phyloP scores from a whole-genome alignment of 441 rosid species.

The Rhodomyrtus psidioides region DNA sequence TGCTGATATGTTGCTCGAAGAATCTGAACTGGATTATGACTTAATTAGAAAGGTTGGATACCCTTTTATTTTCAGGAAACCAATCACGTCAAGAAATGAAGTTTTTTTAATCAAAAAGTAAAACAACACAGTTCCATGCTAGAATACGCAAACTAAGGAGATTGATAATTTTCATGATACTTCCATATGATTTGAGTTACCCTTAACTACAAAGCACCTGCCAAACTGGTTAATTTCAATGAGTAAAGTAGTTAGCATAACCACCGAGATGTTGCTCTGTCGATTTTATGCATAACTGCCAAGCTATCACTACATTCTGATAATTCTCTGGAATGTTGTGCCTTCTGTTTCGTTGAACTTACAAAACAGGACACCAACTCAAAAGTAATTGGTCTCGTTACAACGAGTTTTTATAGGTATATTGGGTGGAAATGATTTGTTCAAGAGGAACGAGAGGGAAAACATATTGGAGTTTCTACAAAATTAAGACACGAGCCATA shows the following conservation, averaged over 20 bases:
- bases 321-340: background rate
- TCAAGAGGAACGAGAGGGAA: background rate
- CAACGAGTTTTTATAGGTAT: background rate
- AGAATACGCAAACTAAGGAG: background rate
- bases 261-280: background rate
- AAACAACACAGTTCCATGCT: background rate
- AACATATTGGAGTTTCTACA: background rate
- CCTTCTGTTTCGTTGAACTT: background rate
- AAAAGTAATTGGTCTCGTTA: background rate
- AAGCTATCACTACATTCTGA: background rate
- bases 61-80: background rate
- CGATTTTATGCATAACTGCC: background rate
- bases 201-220: background rate
- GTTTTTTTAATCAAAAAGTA: background rate
- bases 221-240: background rate
- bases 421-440: background rate
- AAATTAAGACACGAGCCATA: background rate
- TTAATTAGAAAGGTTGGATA: constrained; percentile 60
- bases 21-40: constrained; percentile 72
- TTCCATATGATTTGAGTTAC: background rate
- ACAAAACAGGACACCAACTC: background rate
- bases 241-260: background rate
- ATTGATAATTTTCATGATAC: background rate
- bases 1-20: constrained; percentile 88
- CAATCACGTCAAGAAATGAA: background rate